Percentiles rank a stretch among this genome's conserved stretches.
Evolutionary conservation across 225 moss, liverwort and hornwort species (phyloP).

Genomic region (Marchantia polymorpha): DNA sequence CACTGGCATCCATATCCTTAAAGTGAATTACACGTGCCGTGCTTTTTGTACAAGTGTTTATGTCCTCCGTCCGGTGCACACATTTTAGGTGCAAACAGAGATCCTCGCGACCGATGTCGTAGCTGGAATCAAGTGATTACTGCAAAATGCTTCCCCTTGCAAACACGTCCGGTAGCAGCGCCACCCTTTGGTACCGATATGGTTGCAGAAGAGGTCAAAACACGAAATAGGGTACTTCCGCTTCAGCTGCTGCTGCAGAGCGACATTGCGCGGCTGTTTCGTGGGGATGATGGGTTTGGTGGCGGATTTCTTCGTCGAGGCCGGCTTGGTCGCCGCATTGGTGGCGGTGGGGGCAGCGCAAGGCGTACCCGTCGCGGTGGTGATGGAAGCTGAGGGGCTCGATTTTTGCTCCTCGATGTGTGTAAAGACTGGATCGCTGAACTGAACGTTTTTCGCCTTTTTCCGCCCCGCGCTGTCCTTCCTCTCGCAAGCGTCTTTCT

Average conservation of each 20-base stretch:
- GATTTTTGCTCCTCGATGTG: constrained; percentile 15
- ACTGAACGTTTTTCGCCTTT: constrained; percentile 5
- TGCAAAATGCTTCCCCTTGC: background rate
- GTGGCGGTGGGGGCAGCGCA: constrained; percentile 2
- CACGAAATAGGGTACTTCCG: constrained; percentile 25
- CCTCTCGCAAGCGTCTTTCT: constrained; percentile 14
- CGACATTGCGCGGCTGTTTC: background rate
- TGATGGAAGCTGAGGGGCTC: constrained; percentile 15
- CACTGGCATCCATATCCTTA: background rate
- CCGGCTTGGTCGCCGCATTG: constrained; percentile 1
- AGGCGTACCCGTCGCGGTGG: constrained; percentile 1
- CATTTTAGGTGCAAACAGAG: background rate
- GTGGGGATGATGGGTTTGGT: background rate
- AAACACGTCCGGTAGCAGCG: constrained; percentile 23
- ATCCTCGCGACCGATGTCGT: background rate
- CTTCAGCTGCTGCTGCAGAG: background rate
- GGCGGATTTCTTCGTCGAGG: background rate
- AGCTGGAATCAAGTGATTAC: background rate
- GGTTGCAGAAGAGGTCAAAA: constrained; percentile 29
- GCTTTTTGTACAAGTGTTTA: background rate
- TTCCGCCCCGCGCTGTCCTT: background rate
- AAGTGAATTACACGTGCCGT: background rate
- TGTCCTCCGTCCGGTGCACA: background rate
- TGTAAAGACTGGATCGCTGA: background rate
- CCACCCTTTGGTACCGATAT: constrained; percentile 31